These are phyloP conservation scores for Neltuma alba DNA, from an alignment of 306 rosid species.

Conservation along the genomic window DNA sequence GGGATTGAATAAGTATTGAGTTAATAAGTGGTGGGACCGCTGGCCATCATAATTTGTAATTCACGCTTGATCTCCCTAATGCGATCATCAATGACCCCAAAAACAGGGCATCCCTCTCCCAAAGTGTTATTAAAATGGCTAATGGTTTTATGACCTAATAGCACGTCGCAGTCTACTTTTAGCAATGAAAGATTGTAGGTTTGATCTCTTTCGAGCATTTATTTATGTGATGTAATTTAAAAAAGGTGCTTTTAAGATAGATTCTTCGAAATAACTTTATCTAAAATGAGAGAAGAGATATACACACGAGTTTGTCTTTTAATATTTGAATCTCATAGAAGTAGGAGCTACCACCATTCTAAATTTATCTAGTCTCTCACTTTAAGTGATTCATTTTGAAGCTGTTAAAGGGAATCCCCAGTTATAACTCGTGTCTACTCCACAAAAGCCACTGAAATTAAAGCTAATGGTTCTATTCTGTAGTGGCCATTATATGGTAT, in stretches of 20 bases:
- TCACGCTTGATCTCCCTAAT: background rate
- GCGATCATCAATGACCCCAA: background rate
- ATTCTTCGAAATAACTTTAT: background rate
- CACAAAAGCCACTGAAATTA: background rate
- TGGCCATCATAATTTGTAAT: background rate
- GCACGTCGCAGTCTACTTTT: background rate
- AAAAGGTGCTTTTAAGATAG: background rate
- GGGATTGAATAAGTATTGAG: no score
- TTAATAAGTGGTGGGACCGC: background rate
- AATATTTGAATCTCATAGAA: background rate
- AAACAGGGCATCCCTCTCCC: background rate
- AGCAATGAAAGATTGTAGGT: background rate
- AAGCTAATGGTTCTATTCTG: background rate
- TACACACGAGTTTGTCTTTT: background rate
- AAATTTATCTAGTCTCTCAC: background rate
- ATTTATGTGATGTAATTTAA: background rate
- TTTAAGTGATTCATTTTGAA: background rate
- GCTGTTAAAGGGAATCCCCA: background rate
- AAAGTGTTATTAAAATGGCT: no score
- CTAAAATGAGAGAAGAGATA: background rate
- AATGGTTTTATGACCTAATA: background rate
- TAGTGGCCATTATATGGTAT: no score
- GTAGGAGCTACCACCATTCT: background rate
- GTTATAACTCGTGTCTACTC: background rate
- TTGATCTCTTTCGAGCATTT: background rate